A percentile compares a stretch with the other conserved stretches of the same genome.
Conservation (phyloP, 75 land plant species). For the Chamaecyparis obtusa region DNA sequence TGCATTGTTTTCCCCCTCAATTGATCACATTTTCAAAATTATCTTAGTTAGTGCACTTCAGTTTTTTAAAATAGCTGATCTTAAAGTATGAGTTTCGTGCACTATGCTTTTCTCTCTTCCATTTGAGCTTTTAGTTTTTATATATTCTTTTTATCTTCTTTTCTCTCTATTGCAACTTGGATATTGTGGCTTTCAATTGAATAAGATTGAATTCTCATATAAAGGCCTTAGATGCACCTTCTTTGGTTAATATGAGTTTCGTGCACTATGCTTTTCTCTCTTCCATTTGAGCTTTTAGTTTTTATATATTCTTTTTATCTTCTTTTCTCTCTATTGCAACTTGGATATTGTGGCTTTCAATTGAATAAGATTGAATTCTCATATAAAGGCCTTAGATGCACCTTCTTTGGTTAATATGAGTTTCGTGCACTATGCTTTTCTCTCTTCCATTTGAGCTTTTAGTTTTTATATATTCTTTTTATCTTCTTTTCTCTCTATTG, state of each 20-base stretch:
- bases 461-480: not conserved
- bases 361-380: not conserved
- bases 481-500: not conserved
- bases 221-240: not conserved
- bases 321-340: no score
- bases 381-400: not conserved
- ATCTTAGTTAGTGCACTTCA: not conserved
- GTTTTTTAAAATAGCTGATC: not conserved
- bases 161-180: no score
- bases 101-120: not conserved
- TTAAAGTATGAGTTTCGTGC: not conserved
- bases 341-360: not conserved
- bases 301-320: not conserved
- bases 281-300: not conserved
- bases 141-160: not conserved
- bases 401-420: no score
- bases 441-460: not conserved
- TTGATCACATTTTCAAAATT: not conserved
- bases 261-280: not conserved
- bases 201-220: not conserved
- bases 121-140: not conserved
- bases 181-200: not conserved
- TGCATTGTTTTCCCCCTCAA: not conserved
- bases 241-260: no score
- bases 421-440: not conserved